phyloP scores from a whole-genome alignment of 345 rosid species.

The Turritis glabra region DNA sequence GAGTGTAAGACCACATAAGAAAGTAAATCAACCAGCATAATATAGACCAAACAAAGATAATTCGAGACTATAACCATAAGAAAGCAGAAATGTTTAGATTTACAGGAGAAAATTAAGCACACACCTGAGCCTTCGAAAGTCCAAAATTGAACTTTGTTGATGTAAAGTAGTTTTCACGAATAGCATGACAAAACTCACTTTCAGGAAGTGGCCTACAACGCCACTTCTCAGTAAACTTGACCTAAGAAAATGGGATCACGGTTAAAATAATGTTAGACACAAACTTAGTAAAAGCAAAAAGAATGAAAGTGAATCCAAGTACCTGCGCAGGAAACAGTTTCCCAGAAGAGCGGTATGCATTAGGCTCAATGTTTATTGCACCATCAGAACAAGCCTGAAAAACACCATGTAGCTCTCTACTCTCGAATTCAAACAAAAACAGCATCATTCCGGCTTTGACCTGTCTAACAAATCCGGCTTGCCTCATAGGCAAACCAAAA shows the following conservation, averaged over 20 bases:
- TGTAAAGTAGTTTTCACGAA: constrained; percentile 61
- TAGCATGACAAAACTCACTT: constrained; percentile 56
- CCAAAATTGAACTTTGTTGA: constrained; percentile 68
- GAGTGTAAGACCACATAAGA: neutral
- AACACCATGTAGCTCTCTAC: constrained; percentile 65
- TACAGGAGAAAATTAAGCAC: constrained; percentile 2
- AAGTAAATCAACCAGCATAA: neutral
- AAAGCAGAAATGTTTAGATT: neutral
- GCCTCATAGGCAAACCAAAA: constrained; percentile 61
- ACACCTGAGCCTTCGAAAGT: constrained; percentile 69
- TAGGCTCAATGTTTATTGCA: constrained; percentile 57
- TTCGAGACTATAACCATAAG: neutral
- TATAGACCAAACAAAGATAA: neutral
- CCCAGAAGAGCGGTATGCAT: constrained; percentile 56
- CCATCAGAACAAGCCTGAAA: constrained; percentile 64
- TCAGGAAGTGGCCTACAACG: constrained; percentile 61
- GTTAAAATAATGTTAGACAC: neutral
- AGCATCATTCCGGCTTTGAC: constrained; percentile 73
- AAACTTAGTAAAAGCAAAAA: neutral
- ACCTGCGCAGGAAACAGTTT: constrained; percentile 83
- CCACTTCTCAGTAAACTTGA: constrained; percentile 53
- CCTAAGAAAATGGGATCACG: constrained; percentile 40
- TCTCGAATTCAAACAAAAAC: constrained; percentile 69
- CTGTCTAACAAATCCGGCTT: constrained; percentile 49
- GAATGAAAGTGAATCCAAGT: neutral